A percentile compares a stretch with the other conserved stretches of the same genome.
These are phyloP conservation scores for Paralagenidium karlingii DNA, from an alignment of 352 stramenopile genomes.

Conservation along the genomic window DNA sequence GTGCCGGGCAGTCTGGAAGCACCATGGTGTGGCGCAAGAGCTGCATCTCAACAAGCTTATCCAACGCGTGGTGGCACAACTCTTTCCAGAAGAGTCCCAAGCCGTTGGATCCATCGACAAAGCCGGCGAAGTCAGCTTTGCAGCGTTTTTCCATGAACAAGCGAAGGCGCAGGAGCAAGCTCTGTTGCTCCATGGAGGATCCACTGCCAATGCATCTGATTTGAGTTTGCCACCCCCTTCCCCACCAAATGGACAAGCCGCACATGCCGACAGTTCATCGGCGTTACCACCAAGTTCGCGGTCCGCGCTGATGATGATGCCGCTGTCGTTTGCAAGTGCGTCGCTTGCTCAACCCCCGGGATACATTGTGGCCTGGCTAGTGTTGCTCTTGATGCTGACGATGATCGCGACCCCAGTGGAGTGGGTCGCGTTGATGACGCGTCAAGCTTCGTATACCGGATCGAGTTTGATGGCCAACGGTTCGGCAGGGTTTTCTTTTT, in stretches of 20 bases:
- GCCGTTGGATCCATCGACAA: conserved; percentile 27
- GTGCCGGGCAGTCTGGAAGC: conserved; percentile 29
- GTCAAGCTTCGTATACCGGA: conserved; percentile 18
- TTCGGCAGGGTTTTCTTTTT: conserved; percentile 49
- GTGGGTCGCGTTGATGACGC: conserved; percentile 19
- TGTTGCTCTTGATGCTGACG: conserved; percentile 44
- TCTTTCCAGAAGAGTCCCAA: conserved; percentile 37
- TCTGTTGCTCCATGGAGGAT: conserved; percentile 4
- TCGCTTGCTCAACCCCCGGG: conserved; percentile 56
- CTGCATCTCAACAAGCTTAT: conserved; percentile 58
- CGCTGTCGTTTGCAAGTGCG: conserved; percentile 13
- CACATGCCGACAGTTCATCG: not conserved
- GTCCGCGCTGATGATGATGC: not conserved
- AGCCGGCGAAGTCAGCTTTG: conserved; percentile 5
- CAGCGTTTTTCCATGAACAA: not conserved
- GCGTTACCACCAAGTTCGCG: not conserved
- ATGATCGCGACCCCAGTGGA: conserved; percentile 48
- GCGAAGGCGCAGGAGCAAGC: not conserved
- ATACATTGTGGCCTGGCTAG: conserved; percentile 57
- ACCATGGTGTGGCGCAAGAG: conserved; percentile 11
- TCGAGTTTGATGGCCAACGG: conserved; percentile 24
- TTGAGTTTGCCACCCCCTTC: not conserved
- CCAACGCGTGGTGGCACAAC: conserved; percentile 34
- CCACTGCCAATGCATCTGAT: not conserved
- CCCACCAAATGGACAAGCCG: not conserved